Conservation (phyloP, 129 eudicot genomes). For the Scalesia atractyloides region DNA sequence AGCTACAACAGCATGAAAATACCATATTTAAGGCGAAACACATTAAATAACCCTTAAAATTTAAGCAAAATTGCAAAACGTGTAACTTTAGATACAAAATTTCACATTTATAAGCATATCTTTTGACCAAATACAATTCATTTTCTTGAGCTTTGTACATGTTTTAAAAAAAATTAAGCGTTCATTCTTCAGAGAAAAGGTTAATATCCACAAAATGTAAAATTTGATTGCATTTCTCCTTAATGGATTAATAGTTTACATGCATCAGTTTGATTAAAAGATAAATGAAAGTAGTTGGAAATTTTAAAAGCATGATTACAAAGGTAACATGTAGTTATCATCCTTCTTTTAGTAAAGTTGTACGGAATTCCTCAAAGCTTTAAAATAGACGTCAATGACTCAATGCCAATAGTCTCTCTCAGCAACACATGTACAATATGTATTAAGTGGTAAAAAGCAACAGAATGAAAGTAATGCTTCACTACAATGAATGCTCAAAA, state of each 20-base stretch:
- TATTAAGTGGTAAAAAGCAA: slow-evolving; percentile 30
- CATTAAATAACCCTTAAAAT: too few relatives aligned
- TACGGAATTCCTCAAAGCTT: slow-evolving; percentile 83
- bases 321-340: slow-evolving; percentile 12
- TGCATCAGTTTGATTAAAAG: slow-evolving; percentile 38
- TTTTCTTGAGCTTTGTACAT: too few relatives aligned
- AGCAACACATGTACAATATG: slow-evolving; percentile 62
- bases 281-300: slow-evolving; percentile 24
- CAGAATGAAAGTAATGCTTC: slow-evolving; percentile 14
- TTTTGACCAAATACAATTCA: too few relatives aligned
- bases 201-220: too few relatives aligned
- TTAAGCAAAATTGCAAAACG: too few relatives aligned
- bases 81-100: too few relatives aligned
- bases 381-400: slow-evolving; percentile 75
- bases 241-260: slow-evolving; percentile 91
- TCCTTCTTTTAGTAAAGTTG: slow-evolving; percentile 94
- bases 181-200: too few relatives aligned
- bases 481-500: neutral
- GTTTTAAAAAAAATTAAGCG: too few relatives aligned
- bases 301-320: slow-evolving; percentile 8
- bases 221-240: too few relatives aligned
- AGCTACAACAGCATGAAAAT: too few relatives aligned
- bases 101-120: too few relatives aligned
- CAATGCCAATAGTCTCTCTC: slow-evolving; percentile 91
- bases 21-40: too few relatives aligned